phyloP scores from a whole-genome alignment of 305 asterid genomes.

The Fraxinus albicans region DNA sequence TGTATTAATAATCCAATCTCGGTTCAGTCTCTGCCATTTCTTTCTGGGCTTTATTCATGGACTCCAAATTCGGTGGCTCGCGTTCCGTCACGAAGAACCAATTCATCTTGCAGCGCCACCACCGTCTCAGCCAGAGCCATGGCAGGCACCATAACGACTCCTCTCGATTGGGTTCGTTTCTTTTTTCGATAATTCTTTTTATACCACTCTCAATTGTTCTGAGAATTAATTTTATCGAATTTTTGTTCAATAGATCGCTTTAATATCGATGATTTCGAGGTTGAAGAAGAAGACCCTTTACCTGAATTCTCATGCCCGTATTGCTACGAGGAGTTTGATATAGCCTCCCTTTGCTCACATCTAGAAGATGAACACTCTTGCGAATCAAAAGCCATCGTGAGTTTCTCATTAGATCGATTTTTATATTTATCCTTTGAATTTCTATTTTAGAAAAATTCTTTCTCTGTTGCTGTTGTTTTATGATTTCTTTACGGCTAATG shows the following conservation, averaged over 20 bases:
- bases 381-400: conserved; percentile 70
- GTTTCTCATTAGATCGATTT: conserved; percentile 31
- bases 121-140: conserved; percentile 32
- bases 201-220: not conserved
- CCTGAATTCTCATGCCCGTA: conserved; percentile 79
- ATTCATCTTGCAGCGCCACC: conserved; percentile 56
- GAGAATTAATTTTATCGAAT: not conserved
- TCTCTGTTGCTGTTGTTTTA: not conserved
- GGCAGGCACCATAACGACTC: conserved; percentile 3
- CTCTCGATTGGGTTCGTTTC: conserved; percentile 57
- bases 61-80: conserved; percentile 72
- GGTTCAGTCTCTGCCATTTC: not conserved
- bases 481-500: not conserved
- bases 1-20: not conserved
- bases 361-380: conserved; percentile 72
- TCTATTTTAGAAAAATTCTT: not conserved
- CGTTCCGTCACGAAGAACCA: conserved; percentile 87
- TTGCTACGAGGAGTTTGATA: conserved; percentile 81
- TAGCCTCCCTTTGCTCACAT: conserved; percentile 73
- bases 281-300: conserved; percentile 65
- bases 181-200: not conserved
- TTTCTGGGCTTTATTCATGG: conserved; percentile 45
- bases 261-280: conserved; percentile 60
- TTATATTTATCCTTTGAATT: not conserved
- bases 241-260: conserved; percentile 47